Conservation (phyloP, 1,284 basidiomycete species). For the Trametes polyzona region DNA sequence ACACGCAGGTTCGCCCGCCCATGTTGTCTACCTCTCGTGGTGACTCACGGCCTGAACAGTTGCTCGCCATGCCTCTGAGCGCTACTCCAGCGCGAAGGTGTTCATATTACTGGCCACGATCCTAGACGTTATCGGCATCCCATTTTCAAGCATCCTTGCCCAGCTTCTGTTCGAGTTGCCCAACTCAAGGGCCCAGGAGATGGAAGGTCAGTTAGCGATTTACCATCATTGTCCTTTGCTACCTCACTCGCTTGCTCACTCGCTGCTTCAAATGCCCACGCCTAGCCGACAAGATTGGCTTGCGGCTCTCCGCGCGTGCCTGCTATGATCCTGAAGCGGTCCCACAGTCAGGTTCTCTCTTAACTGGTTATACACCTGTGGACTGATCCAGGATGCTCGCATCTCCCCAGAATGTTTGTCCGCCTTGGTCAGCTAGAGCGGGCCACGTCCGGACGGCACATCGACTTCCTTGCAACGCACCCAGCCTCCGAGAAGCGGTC, state of each 20-base stretch:
- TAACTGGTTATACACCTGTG: too few relatives aligned
- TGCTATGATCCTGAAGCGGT: slow-evolving; percentile 84
- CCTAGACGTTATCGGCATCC: slow-evolving; percentile 58
- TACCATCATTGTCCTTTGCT: too few relatives aligned
- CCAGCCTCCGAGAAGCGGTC: slow-evolving; percentile 73
- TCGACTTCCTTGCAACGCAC: slow-evolving; percentile 76
- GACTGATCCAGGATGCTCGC: background rate
- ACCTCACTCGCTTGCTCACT: too few relatives aligned
- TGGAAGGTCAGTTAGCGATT: slow-evolving; percentile 73
- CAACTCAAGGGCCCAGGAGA: slow-evolving; percentile 82
- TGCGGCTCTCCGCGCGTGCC: slow-evolving; percentile 74
- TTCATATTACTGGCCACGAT: slow-evolving; percentile 53
- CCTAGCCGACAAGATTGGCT: slow-evolving; percentile 77
- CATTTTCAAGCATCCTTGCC: slow-evolving; percentile 46
- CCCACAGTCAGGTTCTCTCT: slow-evolving; percentile 54
- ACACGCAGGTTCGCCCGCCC: slow-evolving; percentile 75
- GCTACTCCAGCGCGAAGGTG: slow-evolving; percentile 63
- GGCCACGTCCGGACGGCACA: slow-evolving; percentile 30
- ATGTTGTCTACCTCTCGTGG: slow-evolving; percentile 75
- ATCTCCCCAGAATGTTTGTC: slow-evolving; percentile 62
- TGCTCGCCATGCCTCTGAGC: slow-evolving; percentile 77
- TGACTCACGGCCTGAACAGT: slow-evolving; percentile 51
- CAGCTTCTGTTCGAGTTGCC: slow-evolving; percentile 75
- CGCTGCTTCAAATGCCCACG: too few relatives aligned
- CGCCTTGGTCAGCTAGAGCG: slow-evolving; percentile 62